These are phyloP conservation scores for Debaryomyces maramus DNA, from an alignment of 805 yeast genomes.

Conservation along the genomic window DNA sequence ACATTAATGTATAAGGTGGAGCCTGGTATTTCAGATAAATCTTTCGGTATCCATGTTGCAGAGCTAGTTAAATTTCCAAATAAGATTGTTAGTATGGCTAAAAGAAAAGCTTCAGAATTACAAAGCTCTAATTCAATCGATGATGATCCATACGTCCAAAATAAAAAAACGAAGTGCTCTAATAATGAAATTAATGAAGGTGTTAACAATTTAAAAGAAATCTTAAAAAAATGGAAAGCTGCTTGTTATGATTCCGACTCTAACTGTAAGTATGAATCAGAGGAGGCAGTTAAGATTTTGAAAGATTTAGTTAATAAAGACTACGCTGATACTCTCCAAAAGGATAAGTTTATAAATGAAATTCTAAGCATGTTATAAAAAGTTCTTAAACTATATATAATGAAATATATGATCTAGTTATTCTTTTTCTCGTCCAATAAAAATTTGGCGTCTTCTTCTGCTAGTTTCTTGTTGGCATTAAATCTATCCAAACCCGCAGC, in stretches of 20 bases:
- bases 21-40: conserved; percentile 91
- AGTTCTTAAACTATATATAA: background rate
- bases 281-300: conserved; percentile 41
- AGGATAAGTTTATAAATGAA: conserved; percentile 48
- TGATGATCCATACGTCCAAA: conserved; percentile 41
- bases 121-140: conserved; percentile 51
- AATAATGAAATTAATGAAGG: conserved; percentile 57
- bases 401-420: background rate
- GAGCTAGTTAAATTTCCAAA: conserved; percentile 91
- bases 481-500: conserved; percentile 22
- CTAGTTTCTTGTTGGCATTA: conserved; percentile 18
- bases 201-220: conserved; percentile 44
- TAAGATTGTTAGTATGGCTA: conserved; percentile 92
- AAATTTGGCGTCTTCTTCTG: conserved; percentile 12
- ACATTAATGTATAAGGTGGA: conserved; percentile 92
- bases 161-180: conserved; percentile 52
- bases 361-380: conserved; percentile 36
- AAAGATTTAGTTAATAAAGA: conserved; percentile 31
- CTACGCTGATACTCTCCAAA: conserved; percentile 21
- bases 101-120: conserved; percentile 85
- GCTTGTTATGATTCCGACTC: conserved; percentile 33
- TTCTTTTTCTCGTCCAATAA: conserved; percentile 11
- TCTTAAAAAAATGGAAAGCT: conserved; percentile 56
- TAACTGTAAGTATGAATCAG: conserved; percentile 27
- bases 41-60: conserved; percentile 97